Evolutionary conservation across 371 early-diverging fungal species (phyloP), one percentile per base, ranked within the genome.

Genomic region (Parasitella parasitica): DNA sequence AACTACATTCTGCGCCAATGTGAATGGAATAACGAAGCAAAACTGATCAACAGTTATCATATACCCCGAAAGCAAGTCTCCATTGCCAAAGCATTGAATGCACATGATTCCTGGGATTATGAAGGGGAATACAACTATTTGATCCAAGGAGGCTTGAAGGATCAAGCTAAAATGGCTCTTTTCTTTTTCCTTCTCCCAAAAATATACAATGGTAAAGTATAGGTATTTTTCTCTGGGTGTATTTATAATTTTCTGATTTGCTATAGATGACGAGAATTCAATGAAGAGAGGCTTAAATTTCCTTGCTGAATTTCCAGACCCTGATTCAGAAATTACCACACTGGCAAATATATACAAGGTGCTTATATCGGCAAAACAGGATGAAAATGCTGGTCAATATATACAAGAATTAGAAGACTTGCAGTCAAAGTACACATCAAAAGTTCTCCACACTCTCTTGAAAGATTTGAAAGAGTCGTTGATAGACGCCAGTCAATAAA

Each of bases 71-170:
- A 48, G 11, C 36, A 39, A 6, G 36, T 69, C 8, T 46, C 27
- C 15, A 38, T 57, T 4, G 60, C 57, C 13, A 64, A 64, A 50
- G 64, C 69, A 30, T 38, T 69, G 18, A 56, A 61, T 46, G 69
- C 69, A 5, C 69, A 69, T 48, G 64, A 69, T 49, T 55, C 54
- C 11, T 69, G 69, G 69, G 43, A 69, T 39, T 69, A 56, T 27
- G 58, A 61, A 20, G 16, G 32, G 48, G 69, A 69, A 32, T 69
- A 64, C 27, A 46, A 20, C 26, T 24, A 36, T 48, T 46, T 64
- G 12, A 12, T 69, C 13, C 20, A 69, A 32, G 69, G 61, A 20
- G 24, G 18, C 3, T 27, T 56, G 8, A 32, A 26, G 12, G 13
- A 53, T 8, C 55, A 64, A 43, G 69, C 69, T 7, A 60, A 56